These are phyloP conservation scores for Gigaspora rosea DNA, from an alignment of 192 early-diverging fungal species.

Conservation along the genomic window DNA sequence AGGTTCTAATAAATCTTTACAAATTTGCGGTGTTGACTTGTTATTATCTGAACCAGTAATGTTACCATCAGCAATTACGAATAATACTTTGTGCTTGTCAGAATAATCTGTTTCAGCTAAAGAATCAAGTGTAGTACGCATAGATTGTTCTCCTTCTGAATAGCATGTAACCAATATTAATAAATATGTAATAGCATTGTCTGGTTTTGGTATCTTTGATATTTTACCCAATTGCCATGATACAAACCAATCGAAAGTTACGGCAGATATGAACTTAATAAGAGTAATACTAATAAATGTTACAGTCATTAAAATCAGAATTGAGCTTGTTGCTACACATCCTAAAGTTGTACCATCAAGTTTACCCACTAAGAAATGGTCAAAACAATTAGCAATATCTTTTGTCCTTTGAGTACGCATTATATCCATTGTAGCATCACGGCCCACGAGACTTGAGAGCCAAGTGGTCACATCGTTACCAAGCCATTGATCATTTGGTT, in stretches of 20 bases:
- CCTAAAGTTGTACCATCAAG: conserved; percentile 38
- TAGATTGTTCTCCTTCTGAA: too few relatives aligned
- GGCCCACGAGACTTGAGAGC: conserved; percentile 7
- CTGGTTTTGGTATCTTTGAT: conserved; percentile 28
- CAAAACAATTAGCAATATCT: conserved; percentile 22
- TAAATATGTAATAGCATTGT: too few relatives aligned
- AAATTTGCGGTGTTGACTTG: conserved; percentile 59
- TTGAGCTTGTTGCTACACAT: conserved; percentile 38
- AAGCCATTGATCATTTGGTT: conserved; percentile 13
- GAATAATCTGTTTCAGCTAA: too few relatives aligned
- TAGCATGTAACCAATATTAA: too few relatives aligned
- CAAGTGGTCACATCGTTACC: conserved; percentile 15
- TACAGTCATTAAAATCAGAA: conserved; percentile 32
- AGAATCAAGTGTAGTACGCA: too few relatives aligned
- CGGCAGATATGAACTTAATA: conserved; percentile 46
- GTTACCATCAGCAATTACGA: too few relatives aligned
- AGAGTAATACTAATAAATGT: conserved; percentile 24
- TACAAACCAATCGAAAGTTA: conserved; percentile 48
- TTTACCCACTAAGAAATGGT: conserved; percentile 35
- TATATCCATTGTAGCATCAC: conserved; percentile 28
- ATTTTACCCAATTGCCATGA: conserved; percentile 38
- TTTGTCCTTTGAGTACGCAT: not conserved
- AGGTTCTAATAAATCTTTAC: conserved; percentile 73
- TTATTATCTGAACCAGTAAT: too few relatives aligned
- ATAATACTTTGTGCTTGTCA: too few relatives aligned